Conservation (phyloP, 2,329 filamentous ascomycete genomes). For the Nothophoma quercina region DNA sequence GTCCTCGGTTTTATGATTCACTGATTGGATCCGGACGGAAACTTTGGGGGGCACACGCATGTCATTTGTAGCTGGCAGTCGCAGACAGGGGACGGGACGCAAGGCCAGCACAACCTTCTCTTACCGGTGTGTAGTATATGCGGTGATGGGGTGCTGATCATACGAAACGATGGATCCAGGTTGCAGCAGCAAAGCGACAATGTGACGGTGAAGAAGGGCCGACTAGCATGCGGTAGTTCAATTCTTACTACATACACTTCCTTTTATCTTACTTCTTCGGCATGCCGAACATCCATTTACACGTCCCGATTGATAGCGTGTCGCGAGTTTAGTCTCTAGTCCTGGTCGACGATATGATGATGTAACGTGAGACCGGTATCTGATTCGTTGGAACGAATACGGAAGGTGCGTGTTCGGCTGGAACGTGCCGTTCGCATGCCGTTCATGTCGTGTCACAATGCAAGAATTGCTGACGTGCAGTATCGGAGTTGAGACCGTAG, state of each 20-base stretch:
- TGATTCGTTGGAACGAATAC: neutral
- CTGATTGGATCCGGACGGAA: neutral
- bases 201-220: constrained; percentile 21
- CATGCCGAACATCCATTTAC: constrained; percentile 7
- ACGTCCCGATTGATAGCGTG: constrained; percentile 6
- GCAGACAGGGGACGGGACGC: constrained; percentile 10
- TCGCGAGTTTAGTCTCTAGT: constrained; percentile 2
- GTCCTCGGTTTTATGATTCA: neutral
- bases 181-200: no score
- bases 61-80: no score
- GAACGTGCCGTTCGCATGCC: constrained; percentile 19
- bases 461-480: constrained; percentile 11
- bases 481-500: neutral
- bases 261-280: constrained; percentile 1
- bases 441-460: constrained; percentile 19
- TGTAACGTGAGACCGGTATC: neutral
- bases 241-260: constrained; percentile 16
- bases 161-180: neutral
- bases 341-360: constrained; percentile 5
- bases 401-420: constrained; percentile 1
- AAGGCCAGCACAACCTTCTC: neutral
- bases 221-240: constrained; percentile 5
- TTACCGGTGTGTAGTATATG: constrained; percentile 1
- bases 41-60: neutral
- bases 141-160: neutral